Evolutionary conservation across 148 eudicot genomes (phyloP).

Genomic region (Spergularia marina): DNA sequence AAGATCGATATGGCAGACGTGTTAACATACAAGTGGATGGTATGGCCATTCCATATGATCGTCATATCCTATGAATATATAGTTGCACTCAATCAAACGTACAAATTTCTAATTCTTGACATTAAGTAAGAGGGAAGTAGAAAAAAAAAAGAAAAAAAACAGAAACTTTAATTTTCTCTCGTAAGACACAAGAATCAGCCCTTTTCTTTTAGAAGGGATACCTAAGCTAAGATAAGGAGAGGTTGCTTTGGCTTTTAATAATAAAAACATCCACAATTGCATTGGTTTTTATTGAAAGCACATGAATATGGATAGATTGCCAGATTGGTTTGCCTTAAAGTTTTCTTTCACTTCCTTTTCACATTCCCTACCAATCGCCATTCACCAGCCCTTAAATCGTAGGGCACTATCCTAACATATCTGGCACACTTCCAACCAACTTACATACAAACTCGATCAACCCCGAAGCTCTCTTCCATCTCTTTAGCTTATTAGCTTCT

Average conservation of each 20-base stretch:
- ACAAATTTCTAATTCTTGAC: no score
- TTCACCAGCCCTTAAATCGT: neutral
- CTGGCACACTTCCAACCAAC: neutral
- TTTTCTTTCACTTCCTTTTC: slow-evolving; percentile 14
- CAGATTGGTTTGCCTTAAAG: slow-evolving; percentile 34
- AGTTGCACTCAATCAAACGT: no score
- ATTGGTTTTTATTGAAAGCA: slow-evolving; percentile 28
- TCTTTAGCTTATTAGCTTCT: no score
- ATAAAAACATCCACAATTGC: slow-evolving; percentile 17
- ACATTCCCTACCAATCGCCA: slow-evolving; percentile 17
- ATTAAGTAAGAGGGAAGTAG: no score
- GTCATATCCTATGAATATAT: no score
- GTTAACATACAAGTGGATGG: no score
- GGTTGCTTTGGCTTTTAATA: slow-evolving; percentile 17
- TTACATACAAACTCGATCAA: neutral
- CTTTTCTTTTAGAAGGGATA: slow-evolving; percentile 23
- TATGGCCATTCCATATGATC: no score
- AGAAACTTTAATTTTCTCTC: slow-evolving; percentile 3
- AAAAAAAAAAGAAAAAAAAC: neutral
- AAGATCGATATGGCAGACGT: no score
- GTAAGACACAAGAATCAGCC: slow-evolving; percentile 37
- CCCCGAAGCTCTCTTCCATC: neutral
- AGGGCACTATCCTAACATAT: slow-evolving; percentile 19
- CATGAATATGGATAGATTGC: slow-evolving; percentile 35
- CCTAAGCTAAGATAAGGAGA: neutral